Evolutionary conservation across 495 filamentous ascomycete species (phyloP).

Genomic region (Xylaria nigripes): DNA sequence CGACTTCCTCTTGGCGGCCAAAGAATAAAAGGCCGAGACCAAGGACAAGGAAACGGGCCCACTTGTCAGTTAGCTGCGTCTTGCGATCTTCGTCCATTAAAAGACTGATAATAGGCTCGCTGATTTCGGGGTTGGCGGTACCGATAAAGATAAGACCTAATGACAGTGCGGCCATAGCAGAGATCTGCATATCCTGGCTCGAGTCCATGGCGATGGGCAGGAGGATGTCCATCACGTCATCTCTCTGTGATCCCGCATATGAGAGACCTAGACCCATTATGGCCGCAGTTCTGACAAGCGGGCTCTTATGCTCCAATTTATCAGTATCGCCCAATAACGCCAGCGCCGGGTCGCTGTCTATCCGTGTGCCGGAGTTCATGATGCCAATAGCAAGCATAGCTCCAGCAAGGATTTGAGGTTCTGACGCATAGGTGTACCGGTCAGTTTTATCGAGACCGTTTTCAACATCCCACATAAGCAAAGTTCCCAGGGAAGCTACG

Average conservation of each 20-base stretch:
- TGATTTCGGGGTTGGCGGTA: constrained; percentile 79
- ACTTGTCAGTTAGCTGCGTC: constrained; percentile 88
- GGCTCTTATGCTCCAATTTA: constrained; percentile 66
- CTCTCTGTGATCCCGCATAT: constrained; percentile 86
- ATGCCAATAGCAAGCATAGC: constrained; percentile 85
- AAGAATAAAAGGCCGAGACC: constrained; percentile 93
- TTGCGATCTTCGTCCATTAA: constrained; percentile 84
- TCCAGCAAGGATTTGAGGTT: constrained; percentile 84
- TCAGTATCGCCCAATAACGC: constrained; percentile 73
- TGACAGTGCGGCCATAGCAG: constrained; percentile 90
- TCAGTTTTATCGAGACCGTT: constrained; percentile 84
- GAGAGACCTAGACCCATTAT: constrained; percentile 95
- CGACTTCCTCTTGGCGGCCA: constrained; percentile 92
- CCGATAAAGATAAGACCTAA: constrained; percentile 90
- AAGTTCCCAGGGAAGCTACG: constrained; percentile 81
- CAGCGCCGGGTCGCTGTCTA: constrained; percentile 79
- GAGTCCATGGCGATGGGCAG: constrained; percentile 80
- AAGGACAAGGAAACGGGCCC: constrained; percentile 92
- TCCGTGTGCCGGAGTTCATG: constrained; percentile 81
- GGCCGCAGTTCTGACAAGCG: constrained; percentile 64
- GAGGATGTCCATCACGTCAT: constrained; percentile 69
- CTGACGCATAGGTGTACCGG: constrained; percentile 74
- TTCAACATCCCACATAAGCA: constrained; percentile 87
- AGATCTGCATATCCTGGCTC: constrained; percentile 81
- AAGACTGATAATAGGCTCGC: constrained; percentile 79